phyloP scores from a whole-genome alignment of 177 flowering plant genomes.

The Vitis hybrid region DNA sequence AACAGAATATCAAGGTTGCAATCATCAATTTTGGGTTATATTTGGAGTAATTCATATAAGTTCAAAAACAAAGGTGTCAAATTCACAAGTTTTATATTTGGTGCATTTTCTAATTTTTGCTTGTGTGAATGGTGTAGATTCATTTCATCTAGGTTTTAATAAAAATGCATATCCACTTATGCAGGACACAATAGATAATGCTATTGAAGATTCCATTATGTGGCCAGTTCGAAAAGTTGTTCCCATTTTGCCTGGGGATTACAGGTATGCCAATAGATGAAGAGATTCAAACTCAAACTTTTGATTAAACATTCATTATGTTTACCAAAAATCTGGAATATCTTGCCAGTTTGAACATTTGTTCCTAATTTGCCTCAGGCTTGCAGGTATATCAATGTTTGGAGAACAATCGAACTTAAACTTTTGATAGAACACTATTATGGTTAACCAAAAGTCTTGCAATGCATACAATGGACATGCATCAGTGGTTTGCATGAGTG shows the following conservation, averaged over 20 bases:
- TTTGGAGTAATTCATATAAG: too few species aligned
- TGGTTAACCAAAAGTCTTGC: too few species aligned
- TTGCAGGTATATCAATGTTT: too few species aligned
- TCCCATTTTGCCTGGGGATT: conserved; percentile 95
- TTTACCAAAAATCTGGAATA: neutral
- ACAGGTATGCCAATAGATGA: conserved; percentile 53
- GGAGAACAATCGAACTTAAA: too few species aligned
- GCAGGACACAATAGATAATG: conserved; percentile 84
- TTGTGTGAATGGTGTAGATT: neutral
- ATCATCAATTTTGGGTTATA: too few species aligned
- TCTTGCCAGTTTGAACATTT: too few species aligned
- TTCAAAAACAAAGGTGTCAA: too few species aligned
- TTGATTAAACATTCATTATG: neutral
- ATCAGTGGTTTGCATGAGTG: too few species aligned
- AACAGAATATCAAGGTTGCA: too few species aligned
- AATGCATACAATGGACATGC: too few species aligned
- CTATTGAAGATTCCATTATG: conserved; percentile 88
- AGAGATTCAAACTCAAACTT: neutral
- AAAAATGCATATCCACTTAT: conserved; percentile 3
- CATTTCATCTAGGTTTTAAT: neutral
- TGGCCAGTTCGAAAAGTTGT: conserved; percentile 94
- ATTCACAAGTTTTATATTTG: neutral
- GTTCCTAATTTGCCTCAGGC: too few species aligned
- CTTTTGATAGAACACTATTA: too few species aligned
- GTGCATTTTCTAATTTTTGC: neutral